Evolutionary conservation across 768 basidiomycete species (phyloP).

Genomic region (Leucocoprinus sp.): DNA sequence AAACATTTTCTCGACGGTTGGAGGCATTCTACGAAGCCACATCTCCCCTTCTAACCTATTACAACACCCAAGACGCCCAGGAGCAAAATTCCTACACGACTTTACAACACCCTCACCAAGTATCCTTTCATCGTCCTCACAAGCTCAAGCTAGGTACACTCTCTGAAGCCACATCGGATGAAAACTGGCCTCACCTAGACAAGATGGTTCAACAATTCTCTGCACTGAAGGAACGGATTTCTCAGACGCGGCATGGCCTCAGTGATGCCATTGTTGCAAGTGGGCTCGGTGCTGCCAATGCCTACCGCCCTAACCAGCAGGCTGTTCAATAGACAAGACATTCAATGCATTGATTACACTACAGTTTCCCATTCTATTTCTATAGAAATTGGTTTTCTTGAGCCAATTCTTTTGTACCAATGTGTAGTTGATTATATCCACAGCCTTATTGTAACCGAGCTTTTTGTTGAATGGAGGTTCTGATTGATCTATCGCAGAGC

Average conservation of each 20-base stretch:
- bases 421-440: constrained; percentile 1
- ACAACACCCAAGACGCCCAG: constrained; percentile 26
- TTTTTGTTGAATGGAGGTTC: no score
- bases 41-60: constrained; percentile 74
- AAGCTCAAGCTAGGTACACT: constrained; percentile 51
- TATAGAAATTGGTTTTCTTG: not conserved
- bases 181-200: constrained; percentile 86
- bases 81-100: constrained; percentile 20
- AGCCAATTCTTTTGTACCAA: not conserved
- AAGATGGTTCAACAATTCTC: constrained; percentile 53
- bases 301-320: constrained; percentile 5
- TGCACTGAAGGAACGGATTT: constrained; percentile 40
- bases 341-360: constrained; percentile 7
- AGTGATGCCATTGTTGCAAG: constrained; percentile 42
- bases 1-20: constrained; percentile 70
- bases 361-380: not conserved
- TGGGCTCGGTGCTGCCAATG: constrained; percentile 15
- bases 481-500: constrained; percentile 35
- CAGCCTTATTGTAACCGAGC: no score
- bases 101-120: constrained; percentile 43
- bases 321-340: not conserved
- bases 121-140: constrained; percentile 37
- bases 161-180: constrained; percentile 70
- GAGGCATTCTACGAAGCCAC: constrained; percentile 73
- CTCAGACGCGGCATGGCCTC: constrained; percentile 42